Evolutionary conservation across 169 alveolate genomes (phyloP), one percentile per base, ranked within the genome.

Genomic region (Babesia ovis): DNA sequence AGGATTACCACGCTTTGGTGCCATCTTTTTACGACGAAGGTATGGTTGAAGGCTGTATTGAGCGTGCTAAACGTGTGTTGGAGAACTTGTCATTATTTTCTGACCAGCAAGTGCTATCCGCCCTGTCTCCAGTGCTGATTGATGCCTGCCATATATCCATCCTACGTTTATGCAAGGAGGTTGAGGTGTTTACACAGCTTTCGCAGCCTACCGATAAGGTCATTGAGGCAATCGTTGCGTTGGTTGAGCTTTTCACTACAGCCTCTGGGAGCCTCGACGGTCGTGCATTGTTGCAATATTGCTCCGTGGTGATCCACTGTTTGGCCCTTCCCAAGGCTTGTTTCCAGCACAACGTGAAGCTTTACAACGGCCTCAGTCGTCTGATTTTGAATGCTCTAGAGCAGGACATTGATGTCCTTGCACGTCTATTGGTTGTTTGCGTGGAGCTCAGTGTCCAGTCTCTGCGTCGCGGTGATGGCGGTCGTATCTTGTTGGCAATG

Each of bases 281-380:
- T 29, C 61, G 67, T 18, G 53, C 64, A n/a, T 27, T 79, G 69
- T 32, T 79, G 48, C 83, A 32, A 23, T 79, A 54, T 54, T 79
- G 87, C 51, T 59, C 73, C 0, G 83, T 79, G 27, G 77, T 79
- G 68, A 79, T 71, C 20, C 77, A 79, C 79, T 64, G 77, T 27
- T 48, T 79, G 20, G 81, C 87, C 31, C 77, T 79, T 14, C 82
- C 82, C n/a, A 79, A 79, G 64, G 42, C 34, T 14, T 48, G 69
- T 23, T 68, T 69, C 67, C 77, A 79, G 59, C 60, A 58, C 27
- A 71, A 55, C 48, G 39, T 64, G 42, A 25, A 31, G 50, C 75
- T 79, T 34, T 79, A 79, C 61, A 66, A 59, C 29, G 58, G 70
- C 2, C 51, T 71, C 35, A 79, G 87, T 39, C 37, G 82, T 34